A percentile compares a stretch with the other conserved stretches of the same genome.
phyloP scores from a whole-genome alignment of 345 rosid genomes.

The Populus euphratica region DNA sequence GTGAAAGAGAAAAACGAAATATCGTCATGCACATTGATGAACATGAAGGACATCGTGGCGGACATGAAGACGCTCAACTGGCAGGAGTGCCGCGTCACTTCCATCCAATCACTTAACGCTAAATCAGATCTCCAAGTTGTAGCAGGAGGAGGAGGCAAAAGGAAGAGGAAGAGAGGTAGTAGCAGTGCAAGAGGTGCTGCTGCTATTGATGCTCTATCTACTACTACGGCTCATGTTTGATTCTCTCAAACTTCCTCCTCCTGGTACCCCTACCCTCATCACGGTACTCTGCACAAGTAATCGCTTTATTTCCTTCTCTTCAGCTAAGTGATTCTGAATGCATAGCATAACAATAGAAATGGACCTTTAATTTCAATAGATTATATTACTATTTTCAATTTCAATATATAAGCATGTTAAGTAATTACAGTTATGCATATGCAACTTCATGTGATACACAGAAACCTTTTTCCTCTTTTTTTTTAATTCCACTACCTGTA shows the following conservation, averaged over 20 bases:
- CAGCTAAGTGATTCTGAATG: not conserved
- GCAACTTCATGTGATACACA: not conserved
- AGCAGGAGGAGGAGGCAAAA: no score
- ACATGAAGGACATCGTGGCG: conserved; percentile 26
- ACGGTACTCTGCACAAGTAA: not conserved
- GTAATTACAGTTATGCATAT: no score
- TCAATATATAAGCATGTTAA: no score
- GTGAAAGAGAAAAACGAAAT: conserved; percentile 10
- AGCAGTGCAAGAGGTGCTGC: no score
- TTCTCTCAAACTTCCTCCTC: not conserved
- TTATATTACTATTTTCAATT: no score
- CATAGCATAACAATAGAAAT: not conserved
- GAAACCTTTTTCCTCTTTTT: not conserved
- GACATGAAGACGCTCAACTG: conserved; percentile 41
- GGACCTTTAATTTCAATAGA: not conserved
- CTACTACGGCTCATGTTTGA: not conserved
- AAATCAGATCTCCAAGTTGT: not conserved
- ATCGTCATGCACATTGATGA: conserved; percentile 21
- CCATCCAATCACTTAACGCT: conserved; percentile 26
- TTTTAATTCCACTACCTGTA: not conserved
- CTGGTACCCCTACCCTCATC: no score
- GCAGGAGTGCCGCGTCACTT: conserved; percentile 52
- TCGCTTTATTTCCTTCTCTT: not conserved
- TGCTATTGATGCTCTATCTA: not conserved
- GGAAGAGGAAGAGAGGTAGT: no score